Conservation (phyloP, 164 flowering plant genomes). For the Chimonanthus praecox region DNA sequence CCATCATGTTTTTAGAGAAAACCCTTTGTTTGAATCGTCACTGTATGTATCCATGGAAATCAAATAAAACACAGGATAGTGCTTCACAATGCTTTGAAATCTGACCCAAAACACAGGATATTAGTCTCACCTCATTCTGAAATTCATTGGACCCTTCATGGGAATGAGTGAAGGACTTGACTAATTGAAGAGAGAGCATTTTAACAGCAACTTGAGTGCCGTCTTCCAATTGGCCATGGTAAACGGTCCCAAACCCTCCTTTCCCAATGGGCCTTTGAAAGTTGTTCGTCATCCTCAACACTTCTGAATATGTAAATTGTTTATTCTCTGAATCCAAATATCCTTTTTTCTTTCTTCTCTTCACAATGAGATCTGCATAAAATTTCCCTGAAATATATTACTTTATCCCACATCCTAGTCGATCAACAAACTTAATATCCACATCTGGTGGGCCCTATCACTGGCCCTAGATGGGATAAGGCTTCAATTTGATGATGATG, state of each 20-base stretch:
- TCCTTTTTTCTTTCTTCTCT: too few species aligned
- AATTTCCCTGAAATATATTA: neutral
- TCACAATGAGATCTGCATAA: neutral
- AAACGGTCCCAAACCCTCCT: conserved; percentile 51
- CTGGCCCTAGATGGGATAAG: neutral
- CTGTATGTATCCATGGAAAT: too few species aligned
- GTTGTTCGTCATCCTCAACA: conserved; percentile 31
- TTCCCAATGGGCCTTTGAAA: conserved; percentile 34
- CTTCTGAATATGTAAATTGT: conserved; percentile 30
- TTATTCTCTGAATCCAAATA: conserved; percentile 5
- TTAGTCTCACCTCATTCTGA: conserved; percentile 29
- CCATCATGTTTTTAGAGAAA: too few species aligned
- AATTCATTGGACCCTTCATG: conserved; percentile 35
- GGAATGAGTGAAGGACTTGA: neutral
- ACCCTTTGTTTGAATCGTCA: too few species aligned
- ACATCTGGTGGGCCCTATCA: neutral
- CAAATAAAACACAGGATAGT: too few species aligned
- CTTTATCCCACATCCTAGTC: neutral
- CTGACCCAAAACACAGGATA: neutral
- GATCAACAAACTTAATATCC: too few species aligned
- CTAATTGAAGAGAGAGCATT: conserved; percentile 31
- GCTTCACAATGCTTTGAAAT: too few species aligned
- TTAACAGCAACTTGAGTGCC: conserved; percentile 43
- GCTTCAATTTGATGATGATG: too few species aligned
- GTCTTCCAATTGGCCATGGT: conserved; percentile 31